Base-by-base conservation (phyloP, 495 filamentous ascomycete genomes). In the Hypoxylon fuscum region DNA sequence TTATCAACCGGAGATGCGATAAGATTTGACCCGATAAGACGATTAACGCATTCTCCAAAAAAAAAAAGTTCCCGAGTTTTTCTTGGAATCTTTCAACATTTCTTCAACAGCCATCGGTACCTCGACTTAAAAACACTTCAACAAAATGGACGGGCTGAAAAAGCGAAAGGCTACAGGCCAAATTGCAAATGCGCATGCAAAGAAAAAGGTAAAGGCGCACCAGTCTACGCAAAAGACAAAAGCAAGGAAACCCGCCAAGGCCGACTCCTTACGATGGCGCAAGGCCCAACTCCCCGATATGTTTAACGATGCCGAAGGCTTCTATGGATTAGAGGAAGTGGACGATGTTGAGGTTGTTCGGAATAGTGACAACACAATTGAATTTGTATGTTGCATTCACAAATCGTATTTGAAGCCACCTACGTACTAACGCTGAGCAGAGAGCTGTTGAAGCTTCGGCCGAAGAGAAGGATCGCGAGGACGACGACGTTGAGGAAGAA, bases 311-410 rank as follows among this genome's bases (percentile, higher is more conserved):
- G 90, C 90, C n/a, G 91, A 92, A 62, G 95, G 96, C 0, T 97
- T 98, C 74, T 96, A 87, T 74, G 94, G 95, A 0, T 72, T 98
- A 34, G 94, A 98, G 62, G 95, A 98, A 68, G 86, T 97, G 41
- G 91, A 96, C 6, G 92, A 89, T 38, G 90, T 98, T 0, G 91
- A 97, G 23, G 79, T 98, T 15, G 76, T 96, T 25, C 81, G 78
- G 34, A 80, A 87, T 48, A 75, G 74, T 3, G 65, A 75, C 14
- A 66, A 68, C 12, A 81, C 71, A 5, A 79, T 88, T 14, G 77
- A 81, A 64, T 85, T 85, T 74, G 76, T 89, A 71, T 59, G 75
- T 67, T 62, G 53, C 40, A 10, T 42, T 45, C 55, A 15, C 35
- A 1, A 9, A 6, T n/a, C 3, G 12, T 38, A 38, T 15, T 38